Percentiles rank a stretch among this genome's conserved stretches.
Evolutionary conservation across 495 filamentous ascomycete genomes (phyloP).

Genomic region (Lentithecium fluviatile): DNA sequence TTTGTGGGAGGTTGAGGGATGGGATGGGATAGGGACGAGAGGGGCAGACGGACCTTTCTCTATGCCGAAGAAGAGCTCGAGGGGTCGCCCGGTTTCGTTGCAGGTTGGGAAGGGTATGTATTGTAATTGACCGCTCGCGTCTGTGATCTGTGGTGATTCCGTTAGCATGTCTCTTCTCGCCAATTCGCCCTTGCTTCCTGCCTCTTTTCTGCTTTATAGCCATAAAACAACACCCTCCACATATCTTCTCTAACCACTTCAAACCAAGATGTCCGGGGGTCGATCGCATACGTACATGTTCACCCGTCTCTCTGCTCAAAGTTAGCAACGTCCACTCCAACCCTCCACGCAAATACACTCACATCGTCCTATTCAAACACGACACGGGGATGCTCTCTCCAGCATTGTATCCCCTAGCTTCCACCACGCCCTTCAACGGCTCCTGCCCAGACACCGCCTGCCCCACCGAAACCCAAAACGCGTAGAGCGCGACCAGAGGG

Average conservation of each 20-base stretch:
- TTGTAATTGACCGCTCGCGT: constrained; percentile 76
- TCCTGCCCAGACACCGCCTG: constrained; percentile 36
- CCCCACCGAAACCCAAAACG: constrained; percentile 36
- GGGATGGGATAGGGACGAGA: constrained; percentile 9
- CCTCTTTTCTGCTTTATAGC: neutral
- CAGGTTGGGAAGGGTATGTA: constrained; percentile 91
- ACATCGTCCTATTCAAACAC: constrained; percentile 69
- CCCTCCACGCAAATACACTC: neutral
- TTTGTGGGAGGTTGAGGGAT: neutral
- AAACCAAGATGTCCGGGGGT: constrained; percentile 1
- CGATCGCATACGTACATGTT: constrained; percentile 54
- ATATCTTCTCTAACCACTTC: neutral
- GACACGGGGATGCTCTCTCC: constrained; percentile 58
- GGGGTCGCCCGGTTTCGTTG: constrained; percentile 80
- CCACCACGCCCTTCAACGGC: constrained; percentile 25
- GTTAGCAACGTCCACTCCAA: neutral
- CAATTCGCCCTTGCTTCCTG: neutral
- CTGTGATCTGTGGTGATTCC: constrained; percentile 61
- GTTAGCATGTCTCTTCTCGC: neutral
- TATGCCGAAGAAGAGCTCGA: constrained; percentile 82
- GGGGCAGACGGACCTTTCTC: constrained; percentile 49
- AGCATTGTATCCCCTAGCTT: constrained; percentile 42
- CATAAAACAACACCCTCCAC: too few species aligned
- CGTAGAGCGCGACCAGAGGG: constrained; percentile 14
- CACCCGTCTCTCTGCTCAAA: constrained; percentile 54